phyloP scores from a whole-genome alignment of 2,329 filamentous ascomycete species.

The Apiospora phragmitis region DNA sequence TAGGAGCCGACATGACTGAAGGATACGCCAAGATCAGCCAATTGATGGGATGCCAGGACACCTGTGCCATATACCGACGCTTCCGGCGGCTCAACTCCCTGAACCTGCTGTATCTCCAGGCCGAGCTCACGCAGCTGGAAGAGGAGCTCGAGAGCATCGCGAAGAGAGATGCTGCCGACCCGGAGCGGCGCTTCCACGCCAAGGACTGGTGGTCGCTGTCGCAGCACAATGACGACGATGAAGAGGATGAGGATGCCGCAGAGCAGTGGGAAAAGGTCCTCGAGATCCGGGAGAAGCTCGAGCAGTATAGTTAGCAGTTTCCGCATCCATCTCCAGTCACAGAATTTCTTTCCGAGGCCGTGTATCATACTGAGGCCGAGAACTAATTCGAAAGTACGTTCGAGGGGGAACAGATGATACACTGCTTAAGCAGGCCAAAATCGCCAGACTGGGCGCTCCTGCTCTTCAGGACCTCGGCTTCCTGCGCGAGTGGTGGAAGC shows the following conservation, averaged over 20 bases:
- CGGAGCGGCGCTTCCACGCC: neutral
- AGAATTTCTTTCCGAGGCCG: no score
- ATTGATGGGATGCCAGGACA: conserved; percentile 16
- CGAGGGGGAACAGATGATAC: conserved; percentile 5
- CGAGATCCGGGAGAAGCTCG: conserved; percentile 15
- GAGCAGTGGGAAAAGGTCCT: conserved; percentile 18
- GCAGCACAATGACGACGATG: conserved; percentile 8
- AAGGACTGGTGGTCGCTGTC: conserved; percentile 18
- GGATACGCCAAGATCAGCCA: conserved; percentile 15
- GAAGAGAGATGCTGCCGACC: neutral
- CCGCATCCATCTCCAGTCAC: no score
- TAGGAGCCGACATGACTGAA: conserved; percentile 11
- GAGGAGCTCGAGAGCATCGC: conserved; percentile 8
- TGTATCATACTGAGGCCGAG: neutral
- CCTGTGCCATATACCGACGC: conserved; percentile 16
- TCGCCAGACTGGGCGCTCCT: conserved; percentile 11
- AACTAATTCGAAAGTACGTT: neutral
- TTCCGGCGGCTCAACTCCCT: conserved; percentile 13
- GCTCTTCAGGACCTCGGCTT: conserved; percentile 11
- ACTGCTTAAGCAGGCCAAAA: conserved; percentile 11
- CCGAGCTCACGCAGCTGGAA: conserved; percentile 17
- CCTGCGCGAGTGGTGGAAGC: conserved; percentile 13
- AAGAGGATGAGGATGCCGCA: conserved; percentile 4
- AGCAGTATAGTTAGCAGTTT: conserved; percentile 15
- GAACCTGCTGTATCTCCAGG: conserved; percentile 17